These are phyloP conservation scores for Nitzschia palea DNA, from an alignment of 108 stramenopile species.

Conservation along the genomic window DNA sequence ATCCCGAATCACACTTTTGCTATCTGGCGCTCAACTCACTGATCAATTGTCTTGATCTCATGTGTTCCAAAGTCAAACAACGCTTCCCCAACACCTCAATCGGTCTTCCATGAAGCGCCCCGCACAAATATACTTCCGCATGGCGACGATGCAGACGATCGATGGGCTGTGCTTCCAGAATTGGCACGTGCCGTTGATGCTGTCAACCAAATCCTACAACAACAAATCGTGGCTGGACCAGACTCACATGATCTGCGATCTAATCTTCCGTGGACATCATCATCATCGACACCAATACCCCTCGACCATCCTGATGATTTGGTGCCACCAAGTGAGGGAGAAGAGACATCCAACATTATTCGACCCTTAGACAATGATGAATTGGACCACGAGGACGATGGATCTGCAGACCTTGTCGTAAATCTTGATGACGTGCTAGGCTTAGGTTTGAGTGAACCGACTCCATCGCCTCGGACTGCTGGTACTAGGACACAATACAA, in stretches of 20 bases:
- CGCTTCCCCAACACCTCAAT: conserved; percentile 66
- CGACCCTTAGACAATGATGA: background rate
- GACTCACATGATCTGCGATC: background rate
- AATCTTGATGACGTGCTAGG: background rate
- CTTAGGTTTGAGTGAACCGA: background rate
- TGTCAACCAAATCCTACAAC: conserved; percentile 48
- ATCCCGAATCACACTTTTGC: background rate
- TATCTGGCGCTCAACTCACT: background rate
- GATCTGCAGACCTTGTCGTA: background rate
- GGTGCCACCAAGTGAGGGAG: background rate
- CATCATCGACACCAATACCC: background rate
- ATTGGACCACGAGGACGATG: background rate
- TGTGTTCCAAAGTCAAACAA: conserved; percentile 21
- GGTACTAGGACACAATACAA: background rate
- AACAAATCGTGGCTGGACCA: conserved; percentile 6
- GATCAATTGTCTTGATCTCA: background rate
- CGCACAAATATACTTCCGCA: conserved; percentile 52
- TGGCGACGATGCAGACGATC: conserved; percentile 57
- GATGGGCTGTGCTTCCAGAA: conserved; percentile 63
- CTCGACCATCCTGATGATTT: background rate
- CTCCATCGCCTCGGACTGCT: background rate
- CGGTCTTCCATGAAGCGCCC: conserved; percentile 67
- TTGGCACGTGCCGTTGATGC: conserved; percentile 46
- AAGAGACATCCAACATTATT: conserved; percentile 5
- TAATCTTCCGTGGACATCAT: conserved; percentile 12